Percentiles rank a stretch among this genome's conserved stretches.
phyloP scores from a whole-genome alignment of 257 asterid genomes.

The Capsicum chinense region DNA sequence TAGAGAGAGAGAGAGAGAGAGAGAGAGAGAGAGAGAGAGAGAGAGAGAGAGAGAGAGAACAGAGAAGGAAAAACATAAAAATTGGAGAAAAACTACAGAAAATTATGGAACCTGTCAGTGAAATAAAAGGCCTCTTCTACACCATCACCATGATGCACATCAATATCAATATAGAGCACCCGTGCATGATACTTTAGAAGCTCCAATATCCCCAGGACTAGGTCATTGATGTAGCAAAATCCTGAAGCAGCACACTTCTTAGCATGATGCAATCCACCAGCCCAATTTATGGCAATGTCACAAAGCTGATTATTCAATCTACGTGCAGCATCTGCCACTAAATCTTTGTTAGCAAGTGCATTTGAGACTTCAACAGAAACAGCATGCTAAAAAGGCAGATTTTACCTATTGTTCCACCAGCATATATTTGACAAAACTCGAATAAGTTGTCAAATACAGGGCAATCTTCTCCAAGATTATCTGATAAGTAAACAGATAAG shows the following conservation, averaged over 20 bases:
- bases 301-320: conserved; percentile 88
- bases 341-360: conserved; percentile 37
- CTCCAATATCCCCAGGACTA: conserved; percentile 95
- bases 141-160: conserved; percentile 99
- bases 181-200: conserved; percentile 95
- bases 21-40: not conserved
- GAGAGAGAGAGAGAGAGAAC: not conserved
- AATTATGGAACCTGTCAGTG: conserved; percentile 73
- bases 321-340: conserved; percentile 85
- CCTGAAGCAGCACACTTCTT: conserved; percentile 99
- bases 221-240: conserved; percentile 94
- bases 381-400: conserved; percentile 23
- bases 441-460: conserved; percentile 93
- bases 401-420: conserved; percentile 98
- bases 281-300: conserved; percentile 98
- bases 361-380: conserved; percentile 26
- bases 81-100: conserved; percentile 12
- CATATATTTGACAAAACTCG: conserved; percentile 98
- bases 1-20: not conserved
- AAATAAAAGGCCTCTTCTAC: conserved; percentile 99
- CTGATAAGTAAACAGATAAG: conserved; percentile 49
- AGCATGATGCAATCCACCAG: conserved; percentile 99
- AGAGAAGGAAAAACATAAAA: not conserved
- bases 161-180: conserved; percentile 95
- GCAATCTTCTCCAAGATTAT: conserved; percentile 97